These are phyloP conservation scores for Hypoxylon sp. DNA, from an alignment of 2,329 filamentous ascomycete genomes.

Conservation along the genomic window DNA sequence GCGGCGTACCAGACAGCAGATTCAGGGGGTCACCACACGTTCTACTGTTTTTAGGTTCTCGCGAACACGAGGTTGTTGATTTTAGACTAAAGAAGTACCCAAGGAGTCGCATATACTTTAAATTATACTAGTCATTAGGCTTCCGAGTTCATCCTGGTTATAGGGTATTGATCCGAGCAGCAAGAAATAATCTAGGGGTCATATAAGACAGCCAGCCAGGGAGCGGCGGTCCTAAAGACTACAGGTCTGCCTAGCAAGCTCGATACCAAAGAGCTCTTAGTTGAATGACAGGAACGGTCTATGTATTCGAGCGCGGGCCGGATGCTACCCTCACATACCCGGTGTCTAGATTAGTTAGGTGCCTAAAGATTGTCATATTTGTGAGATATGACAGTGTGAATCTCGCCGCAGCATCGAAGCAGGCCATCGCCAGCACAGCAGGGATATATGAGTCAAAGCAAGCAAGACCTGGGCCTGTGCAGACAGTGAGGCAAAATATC, in stretches of 20 bases:
- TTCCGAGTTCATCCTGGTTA: neutral
- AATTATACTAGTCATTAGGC: neutral
- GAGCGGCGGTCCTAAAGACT: neutral
- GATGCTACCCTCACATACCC: neutral
- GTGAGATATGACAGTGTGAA: neutral
- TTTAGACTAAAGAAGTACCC: neutral
- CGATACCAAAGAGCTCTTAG: neutral
- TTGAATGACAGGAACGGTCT: neutral
- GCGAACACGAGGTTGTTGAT: neutral
- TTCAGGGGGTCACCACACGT: neutral
- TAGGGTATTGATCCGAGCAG: neutral
- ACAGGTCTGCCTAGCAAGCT: neutral
- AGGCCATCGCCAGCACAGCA: neutral
- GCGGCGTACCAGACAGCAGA: neutral
- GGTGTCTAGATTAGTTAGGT: neutral
- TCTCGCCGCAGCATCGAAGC: neutral
- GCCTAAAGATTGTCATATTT: neutral
- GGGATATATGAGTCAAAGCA: conserved; percentile 20
- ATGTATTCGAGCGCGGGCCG: neutral
- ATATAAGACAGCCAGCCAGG: neutral
- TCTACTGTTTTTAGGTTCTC: neutral
- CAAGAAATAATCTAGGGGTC: neutral
- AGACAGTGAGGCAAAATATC: conserved; percentile 2
- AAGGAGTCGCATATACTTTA: neutral
- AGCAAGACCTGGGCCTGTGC: neutral